Conservation (phyloP, 495 filamentous ascomycete species). For the Immersiella caudata region DNA sequence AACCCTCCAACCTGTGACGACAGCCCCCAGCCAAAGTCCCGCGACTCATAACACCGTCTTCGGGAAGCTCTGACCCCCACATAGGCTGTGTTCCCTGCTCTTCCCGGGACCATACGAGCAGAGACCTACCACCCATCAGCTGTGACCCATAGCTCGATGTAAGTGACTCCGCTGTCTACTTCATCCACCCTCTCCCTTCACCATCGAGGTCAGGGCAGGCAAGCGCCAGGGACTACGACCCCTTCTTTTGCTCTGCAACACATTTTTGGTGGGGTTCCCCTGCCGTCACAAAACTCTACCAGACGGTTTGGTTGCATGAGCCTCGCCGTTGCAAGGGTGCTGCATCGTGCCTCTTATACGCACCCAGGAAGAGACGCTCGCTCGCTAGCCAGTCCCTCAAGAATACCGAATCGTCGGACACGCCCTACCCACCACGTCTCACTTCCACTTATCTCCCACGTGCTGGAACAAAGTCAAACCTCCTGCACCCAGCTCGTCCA, state of each 20-base stretch:
- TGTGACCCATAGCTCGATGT: neutral
- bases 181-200: neutral
- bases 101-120: neutral
- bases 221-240: neutral
- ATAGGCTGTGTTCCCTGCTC: neutral
- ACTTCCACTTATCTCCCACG: neutral
- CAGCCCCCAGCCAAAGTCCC: neutral
- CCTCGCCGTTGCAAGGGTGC: neutral
- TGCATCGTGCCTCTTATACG: neutral
- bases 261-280: too few species aligned
- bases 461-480: neutral
- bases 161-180: neutral
- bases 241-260: neutral
- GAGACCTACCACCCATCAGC: neutral
- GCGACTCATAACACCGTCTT: neutral
- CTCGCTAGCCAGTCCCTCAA: neutral
- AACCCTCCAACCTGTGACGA: neutral
- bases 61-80: conserved; percentile 5
- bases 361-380: neutral
- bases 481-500: neutral
- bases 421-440: conserved; percentile 2
- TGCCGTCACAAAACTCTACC: too few species aligned
- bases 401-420: neutral
- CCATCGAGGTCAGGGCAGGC: neutral
- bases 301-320: neutral